Conservation (phyloP, 2,329 filamentous ascomycete genomes). For the Fusarium sp. region DNA sequence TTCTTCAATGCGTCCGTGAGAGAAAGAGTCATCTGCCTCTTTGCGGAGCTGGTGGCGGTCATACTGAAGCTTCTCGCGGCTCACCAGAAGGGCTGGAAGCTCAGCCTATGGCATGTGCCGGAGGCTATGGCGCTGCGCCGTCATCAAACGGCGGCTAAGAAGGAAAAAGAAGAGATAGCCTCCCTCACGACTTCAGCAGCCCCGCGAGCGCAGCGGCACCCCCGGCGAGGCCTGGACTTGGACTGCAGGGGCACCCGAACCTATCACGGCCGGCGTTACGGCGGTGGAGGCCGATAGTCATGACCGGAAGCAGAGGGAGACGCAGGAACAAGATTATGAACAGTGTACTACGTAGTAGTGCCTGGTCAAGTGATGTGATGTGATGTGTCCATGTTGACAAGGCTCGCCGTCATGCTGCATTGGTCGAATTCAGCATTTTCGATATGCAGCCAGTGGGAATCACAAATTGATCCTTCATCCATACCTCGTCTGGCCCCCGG, state of each 20-base stretch:
- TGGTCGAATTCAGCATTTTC: neutral
- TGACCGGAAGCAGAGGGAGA: neutral
- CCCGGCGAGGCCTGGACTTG: neutral
- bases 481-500: neutral
- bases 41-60: constrained; percentile 2
- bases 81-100: constrained; percentile 26
- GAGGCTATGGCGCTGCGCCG: constrained; percentile 11
- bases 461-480: constrained; percentile 2
- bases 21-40: neutral
- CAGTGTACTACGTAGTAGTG: neutral
- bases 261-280: constrained; percentile 19
- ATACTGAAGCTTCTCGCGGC: constrained; percentile 14
- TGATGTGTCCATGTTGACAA: constrained; percentile 5
- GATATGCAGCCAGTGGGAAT: constrained; percentile 5
- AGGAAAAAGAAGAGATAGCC: neutral
- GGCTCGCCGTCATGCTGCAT: neutral
- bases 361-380: neutral
- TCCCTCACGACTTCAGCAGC: constrained; percentile 7
- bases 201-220: no score
- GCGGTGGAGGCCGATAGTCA: constrained; percentile 1
- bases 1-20: neutral
- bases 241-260: constrained; percentile 1
- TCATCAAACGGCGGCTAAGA: constrained; percentile 21
- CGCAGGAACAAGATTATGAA: constrained; percentile 11
- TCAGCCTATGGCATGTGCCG: constrained; percentile 20